These are phyloP conservation scores for Buddleja alternifolia DNA, from an alignment of 257 asterid species.

Conservation along the genomic window DNA sequence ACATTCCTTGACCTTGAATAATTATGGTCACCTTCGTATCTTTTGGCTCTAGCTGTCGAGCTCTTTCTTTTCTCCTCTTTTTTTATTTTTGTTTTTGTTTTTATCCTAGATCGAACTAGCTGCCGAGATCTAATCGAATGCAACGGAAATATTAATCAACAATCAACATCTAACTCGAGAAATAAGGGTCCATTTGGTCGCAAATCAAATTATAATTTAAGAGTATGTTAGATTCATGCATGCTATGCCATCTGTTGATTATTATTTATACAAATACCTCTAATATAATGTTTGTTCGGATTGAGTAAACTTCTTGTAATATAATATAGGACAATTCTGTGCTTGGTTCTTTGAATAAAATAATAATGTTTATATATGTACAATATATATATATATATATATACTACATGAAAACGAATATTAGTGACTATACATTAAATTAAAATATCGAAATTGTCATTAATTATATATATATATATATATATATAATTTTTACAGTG, in stretches of 20 bases:
- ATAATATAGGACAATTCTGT: too few species aligned
- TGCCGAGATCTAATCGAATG: neutral
- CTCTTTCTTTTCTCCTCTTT: neutral
- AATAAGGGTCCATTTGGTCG: neutral
- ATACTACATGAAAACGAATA: too few species aligned
- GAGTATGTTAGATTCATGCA: too few species aligned
- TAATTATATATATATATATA: too few species aligned
- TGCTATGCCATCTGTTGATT: too few species aligned
- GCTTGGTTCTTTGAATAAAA: too few species aligned
- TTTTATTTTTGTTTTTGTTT: neutral
- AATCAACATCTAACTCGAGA: neutral
- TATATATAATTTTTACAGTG: too few species aligned
- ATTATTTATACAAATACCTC: too few species aligned
- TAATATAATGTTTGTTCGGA: too few species aligned
- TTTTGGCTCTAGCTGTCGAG: conserved; percentile 34
- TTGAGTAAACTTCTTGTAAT: too few species aligned
- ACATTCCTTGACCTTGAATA: conserved; percentile 34
- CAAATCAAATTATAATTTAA: neutral
- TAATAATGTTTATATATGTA: neutral
- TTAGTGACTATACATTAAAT: too few species aligned
- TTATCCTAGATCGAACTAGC: neutral
- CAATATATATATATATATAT: neutral
- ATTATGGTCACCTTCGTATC: neutral
- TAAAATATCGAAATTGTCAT: too few species aligned
- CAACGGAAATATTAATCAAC: neutral